A percentile compares a stretch with the other conserved stretches of the same genome.
phyloP scores from a whole-genome alignment of 2,329 filamentous ascomycete genomes.

The Trichophyton mentagrophytes region DNA sequence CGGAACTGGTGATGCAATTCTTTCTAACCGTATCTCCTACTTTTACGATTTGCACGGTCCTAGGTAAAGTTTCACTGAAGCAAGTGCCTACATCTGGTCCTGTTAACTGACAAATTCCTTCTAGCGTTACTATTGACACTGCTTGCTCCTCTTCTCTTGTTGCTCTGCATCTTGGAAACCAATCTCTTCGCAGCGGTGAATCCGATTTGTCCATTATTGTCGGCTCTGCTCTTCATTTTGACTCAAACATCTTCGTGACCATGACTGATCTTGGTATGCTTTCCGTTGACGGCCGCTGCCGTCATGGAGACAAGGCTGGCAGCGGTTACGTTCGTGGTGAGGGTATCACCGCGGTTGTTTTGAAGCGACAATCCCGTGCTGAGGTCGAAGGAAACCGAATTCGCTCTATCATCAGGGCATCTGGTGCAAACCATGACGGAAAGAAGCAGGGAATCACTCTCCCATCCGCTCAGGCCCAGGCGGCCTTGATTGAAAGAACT shows the following conservation, averaged over 20 bases:
- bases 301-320: conserved; percentile 66
- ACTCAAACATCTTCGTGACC: conserved; percentile 11
- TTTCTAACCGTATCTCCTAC: conserved; percentile 22
- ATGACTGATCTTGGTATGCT: conserved; percentile 10
- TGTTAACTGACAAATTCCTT: neutral
- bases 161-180: conserved; percentile 17
- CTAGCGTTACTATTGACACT: conserved; percentile 18
- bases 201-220: conserved; percentile 9
- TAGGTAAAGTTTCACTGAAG: neutral
- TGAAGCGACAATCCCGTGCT: conserved; percentile 70
- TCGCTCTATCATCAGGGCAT: conserved; percentile 28
- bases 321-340: conserved; percentile 76
- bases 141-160: conserved; percentile 20
- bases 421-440: conserved; percentile 19
- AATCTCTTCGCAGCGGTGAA: conserved; percentile 16
- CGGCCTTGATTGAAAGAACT: conserved; percentile 18
- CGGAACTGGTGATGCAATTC: conserved; percentile 18
- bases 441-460: conserved; percentile 26
- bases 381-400: conserved; percentile 41
- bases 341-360: conserved; percentile 57
- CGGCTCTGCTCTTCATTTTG: conserved; percentile 12
- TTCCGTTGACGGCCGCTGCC: conserved; percentile 47
- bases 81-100: neutral
- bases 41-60: conserved; percentile 21
- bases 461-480: conserved; percentile 25